Conservation (phyloP, 2,329 filamentous ascomycete genomes). For the Xylariaceae sp. region DNA sequence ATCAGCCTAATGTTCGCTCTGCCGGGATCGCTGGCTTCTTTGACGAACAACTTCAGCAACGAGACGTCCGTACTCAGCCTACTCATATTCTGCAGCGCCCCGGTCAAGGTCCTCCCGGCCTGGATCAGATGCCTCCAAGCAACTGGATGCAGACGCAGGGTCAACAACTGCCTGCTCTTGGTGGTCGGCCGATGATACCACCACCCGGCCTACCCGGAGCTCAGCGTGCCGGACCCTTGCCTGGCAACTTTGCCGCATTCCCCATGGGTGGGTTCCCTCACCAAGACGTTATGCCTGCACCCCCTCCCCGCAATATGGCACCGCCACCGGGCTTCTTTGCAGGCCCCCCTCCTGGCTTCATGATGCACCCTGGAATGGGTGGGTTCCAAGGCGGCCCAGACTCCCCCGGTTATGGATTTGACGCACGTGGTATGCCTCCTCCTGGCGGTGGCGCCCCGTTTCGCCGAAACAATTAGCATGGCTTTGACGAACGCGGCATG, state of each 20-base stretch:
- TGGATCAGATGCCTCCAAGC: constrained; percentile 55
- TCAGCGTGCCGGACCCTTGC: constrained; percentile 45
- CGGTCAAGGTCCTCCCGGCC: constrained; percentile 48
- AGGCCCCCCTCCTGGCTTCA: constrained; percentile 44
- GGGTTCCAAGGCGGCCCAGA: constrained; percentile 51
- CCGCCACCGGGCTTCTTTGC: constrained; percentile 56
- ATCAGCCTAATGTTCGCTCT: constrained; percentile 28
- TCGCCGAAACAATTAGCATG: constrained; percentile 31
- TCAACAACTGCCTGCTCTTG: constrained; percentile 41
- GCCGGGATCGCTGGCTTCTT: constrained; percentile 46
- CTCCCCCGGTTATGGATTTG: constrained; percentile 48
- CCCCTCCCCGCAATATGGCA: constrained; percentile 39
- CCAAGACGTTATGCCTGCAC: constrained; percentile 46
- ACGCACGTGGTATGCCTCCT: constrained; percentile 51
- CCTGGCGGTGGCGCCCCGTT: constrained; percentile 35
- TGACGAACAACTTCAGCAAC: constrained; percentile 48
- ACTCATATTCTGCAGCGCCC: constrained; percentile 60
- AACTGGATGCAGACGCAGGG: constrained; percentile 43
- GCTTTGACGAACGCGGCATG: no score
- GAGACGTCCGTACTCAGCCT: constrained; percentile 45
- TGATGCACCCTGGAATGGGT: constrained; percentile 50
- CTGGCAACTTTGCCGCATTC: constrained; percentile 57
- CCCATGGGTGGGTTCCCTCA: constrained; percentile 47
- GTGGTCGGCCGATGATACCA: constrained; percentile 50
- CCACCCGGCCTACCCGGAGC: constrained; percentile 52